phyloP scores from a whole-genome alignment of 176 grass and related monocot genomes.

The Bromus sterilis region DNA sequence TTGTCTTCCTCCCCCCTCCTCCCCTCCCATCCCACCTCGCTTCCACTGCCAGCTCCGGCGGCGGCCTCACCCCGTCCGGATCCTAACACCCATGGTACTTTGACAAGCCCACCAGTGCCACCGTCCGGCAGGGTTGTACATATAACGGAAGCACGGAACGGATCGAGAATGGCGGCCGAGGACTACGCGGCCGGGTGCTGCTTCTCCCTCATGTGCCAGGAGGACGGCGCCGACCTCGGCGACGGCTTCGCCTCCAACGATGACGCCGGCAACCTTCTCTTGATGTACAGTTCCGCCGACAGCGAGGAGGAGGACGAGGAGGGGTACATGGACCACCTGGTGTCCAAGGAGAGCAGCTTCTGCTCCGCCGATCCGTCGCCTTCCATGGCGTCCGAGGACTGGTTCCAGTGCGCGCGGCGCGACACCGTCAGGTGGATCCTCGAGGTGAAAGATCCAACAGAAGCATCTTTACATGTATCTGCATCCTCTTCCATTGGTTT shows the following conservation, averaged over 20 bases:
- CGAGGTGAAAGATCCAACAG: slow-evolving; percentile 26
- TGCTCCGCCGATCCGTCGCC: not conserved
- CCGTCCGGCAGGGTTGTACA: not conserved
- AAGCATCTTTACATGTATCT: not conserved
- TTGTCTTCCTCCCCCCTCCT: not conserved
- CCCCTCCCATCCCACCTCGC: not conserved
- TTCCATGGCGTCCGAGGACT: slow-evolving; percentile 23
- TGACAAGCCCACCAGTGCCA: not conserved
- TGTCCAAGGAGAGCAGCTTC: slow-evolving; percentile 67
- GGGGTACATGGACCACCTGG: slow-evolving; percentile 59
- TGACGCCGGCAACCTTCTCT: not conserved
- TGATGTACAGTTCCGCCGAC: not conserved
- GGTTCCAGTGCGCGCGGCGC: slow-evolving; percentile 41
- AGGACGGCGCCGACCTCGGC: slow-evolving; percentile 48
- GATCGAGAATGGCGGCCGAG: slow-evolving; percentile 26
- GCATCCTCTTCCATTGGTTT: not conserved
- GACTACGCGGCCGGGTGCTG: slow-evolving; percentile 26
- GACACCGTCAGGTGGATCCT: slow-evolving; percentile 65
- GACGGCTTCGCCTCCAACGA: not conserved
- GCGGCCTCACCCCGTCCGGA: slow-evolving; percentile 9
- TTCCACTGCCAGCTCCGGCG: slow-evolving; percentile 22
- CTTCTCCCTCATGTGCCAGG: slow-evolving; percentile 75
- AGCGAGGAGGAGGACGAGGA: slow-evolving; percentile 37
- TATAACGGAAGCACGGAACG: not conserved
- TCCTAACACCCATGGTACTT: not conserved